Evolutionary conservation across 192 early-diverging fungal genomes (phyloP).

Genomic region (Bifiguratus adelaidae): DNA sequence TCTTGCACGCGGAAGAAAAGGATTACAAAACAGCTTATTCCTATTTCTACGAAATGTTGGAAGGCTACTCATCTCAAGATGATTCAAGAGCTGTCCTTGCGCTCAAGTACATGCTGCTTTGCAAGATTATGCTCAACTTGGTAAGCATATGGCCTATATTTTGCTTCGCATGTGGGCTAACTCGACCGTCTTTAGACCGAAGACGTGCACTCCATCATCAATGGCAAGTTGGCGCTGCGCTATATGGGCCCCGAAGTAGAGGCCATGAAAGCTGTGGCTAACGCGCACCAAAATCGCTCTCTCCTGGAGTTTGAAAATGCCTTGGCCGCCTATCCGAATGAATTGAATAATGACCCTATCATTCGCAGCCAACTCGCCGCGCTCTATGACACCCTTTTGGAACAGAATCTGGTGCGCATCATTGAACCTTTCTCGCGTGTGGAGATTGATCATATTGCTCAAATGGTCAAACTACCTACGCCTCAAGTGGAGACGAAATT

Average conservation of each 20-base stretch:
- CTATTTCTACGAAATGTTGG: constrained; percentile 98
- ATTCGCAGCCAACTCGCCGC: constrained; percentile 86
- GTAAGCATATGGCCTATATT: constrained; percentile 31
- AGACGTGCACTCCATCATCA: constrained; percentile 85
- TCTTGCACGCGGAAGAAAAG: constrained; percentile 96
- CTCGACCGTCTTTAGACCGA: constrained; percentile 57
- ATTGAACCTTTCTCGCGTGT: constrained; percentile 98
- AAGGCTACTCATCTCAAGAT: constrained; percentile 84
- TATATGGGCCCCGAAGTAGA: constrained; percentile 85
- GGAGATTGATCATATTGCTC: constrained; percentile 91
- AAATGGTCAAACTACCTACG: constrained; percentile 86
- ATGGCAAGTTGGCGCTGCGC: constrained; percentile 83
- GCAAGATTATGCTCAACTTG: constrained; percentile 98
- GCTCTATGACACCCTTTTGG: constrained; percentile 92
- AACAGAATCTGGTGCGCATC: constrained; percentile 92
- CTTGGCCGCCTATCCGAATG: constrained; percentile 75
- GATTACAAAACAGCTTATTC: constrained; percentile 99
- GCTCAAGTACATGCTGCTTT: constrained; percentile 96
- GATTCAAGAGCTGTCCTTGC: constrained; percentile 80
- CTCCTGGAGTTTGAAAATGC: constrained; percentile 92
- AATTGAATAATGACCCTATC: constrained; percentile 88
- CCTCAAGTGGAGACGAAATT: constrained; percentile 92
- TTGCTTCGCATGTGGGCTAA: neutral
- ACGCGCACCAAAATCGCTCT: constrained; percentile 95
- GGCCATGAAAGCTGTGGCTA: constrained; percentile 90